A percentile compares a stretch with the other conserved stretches of the same genome.
phyloP scores from a whole-genome alignment of 805 yeast genomes.

The Pichia heedii region DNA sequence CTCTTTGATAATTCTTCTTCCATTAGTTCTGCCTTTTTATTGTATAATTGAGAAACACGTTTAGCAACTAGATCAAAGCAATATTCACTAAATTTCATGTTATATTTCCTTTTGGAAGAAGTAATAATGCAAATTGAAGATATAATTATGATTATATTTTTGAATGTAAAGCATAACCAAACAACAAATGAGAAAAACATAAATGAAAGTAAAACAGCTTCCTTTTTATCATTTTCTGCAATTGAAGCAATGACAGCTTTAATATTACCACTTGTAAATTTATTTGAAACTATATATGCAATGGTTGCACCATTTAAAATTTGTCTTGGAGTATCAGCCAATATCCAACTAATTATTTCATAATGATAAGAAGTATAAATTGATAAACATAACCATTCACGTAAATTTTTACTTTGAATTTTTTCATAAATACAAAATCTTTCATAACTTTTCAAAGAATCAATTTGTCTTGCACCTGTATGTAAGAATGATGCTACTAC shows the following conservation, averaged over 20 bases:
- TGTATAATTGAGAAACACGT: slow-evolving; percentile 21
- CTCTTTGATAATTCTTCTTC: slow-evolving; percentile 16
- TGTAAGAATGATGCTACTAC: slow-evolving; percentile 66
- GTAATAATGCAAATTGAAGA: slow-evolving; percentile 17
- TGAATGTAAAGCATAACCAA: slow-evolving; percentile 53
- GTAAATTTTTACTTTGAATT: slow-evolving; percentile 54
- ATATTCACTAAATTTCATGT: slow-evolving; percentile 14
- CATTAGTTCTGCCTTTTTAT: slow-evolving; percentile 7
- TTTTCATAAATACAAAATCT: slow-evolving; percentile 65
- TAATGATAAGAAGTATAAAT: slow-evolving; percentile 58
- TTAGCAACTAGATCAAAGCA: slow-evolving; percentile 22
- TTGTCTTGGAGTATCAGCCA: slow-evolving; percentile 86
- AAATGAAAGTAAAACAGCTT: slow-evolving; percentile 64
- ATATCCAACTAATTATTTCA: slow-evolving; percentile 46
- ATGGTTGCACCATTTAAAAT: slow-evolving; percentile 70
- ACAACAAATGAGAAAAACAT: slow-evolving; percentile 69
- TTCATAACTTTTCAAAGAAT: slow-evolving; percentile 49
- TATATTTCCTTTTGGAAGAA: slow-evolving; percentile 4
- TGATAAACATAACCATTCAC: slow-evolving; percentile 60
- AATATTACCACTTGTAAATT: slow-evolving; percentile 30
- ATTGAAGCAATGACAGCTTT: slow-evolving; percentile 42
- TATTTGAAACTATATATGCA: slow-evolving; percentile 41
- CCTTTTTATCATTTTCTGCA: slow-evolving; percentile 51
- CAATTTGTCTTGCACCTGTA: slow-evolving; percentile 47
- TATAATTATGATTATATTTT: slow-evolving; percentile 16